Base-by-base conservation (phyloP, 2,329 filamentous ascomycete species). In the Clarireedia sp. region DNA sequence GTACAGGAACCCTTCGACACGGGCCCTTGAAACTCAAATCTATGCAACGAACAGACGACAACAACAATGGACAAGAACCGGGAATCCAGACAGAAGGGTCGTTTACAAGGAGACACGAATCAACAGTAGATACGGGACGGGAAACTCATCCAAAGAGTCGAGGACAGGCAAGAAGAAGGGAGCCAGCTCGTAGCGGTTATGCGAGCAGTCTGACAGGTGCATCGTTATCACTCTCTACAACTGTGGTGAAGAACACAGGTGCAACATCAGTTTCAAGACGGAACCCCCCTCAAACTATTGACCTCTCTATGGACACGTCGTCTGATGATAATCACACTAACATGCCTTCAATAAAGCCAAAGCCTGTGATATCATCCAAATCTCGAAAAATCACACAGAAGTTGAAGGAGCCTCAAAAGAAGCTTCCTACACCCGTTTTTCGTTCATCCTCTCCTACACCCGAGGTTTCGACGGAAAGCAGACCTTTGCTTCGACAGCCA, bases 151-250 rank as follows among this genome's bases (percentile, higher is more conserved):
- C 17, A 24, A 41, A 23, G 14, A 19, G 10, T 17, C 48, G 40
- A 45, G 33, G n/a, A 17, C 41, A 58, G 53, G 60, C 49, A 33
- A 38, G n/a, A 23, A 56, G 50, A 26, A 64, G 47, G 51, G 57
- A 54, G 5, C 54, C 55, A 21, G 23, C 54, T 24, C 63, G 59
- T 17, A 62, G 48, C 46, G 58, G 60, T 23, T 68, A 67, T 57
- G 66, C 66, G 41, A 64, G 60, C 41, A 64, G 59, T 37, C 61
- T 68, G 38, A 66, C 60, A 38, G 65, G 64, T 37, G 62, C 60
- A 24, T 54, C 60, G 14, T 57, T 67, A 33, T 54, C 58, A 19
- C 50, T 68, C 4, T 60, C 60, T 40, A 45, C 51, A 44, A 57
- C 58, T 49, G 12, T 21, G n/a, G 9, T 16, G 12, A 40, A 36